phyloP scores from a whole-genome alignment of 176 grass and related monocot species.

The Phragmites australis region DNA sequence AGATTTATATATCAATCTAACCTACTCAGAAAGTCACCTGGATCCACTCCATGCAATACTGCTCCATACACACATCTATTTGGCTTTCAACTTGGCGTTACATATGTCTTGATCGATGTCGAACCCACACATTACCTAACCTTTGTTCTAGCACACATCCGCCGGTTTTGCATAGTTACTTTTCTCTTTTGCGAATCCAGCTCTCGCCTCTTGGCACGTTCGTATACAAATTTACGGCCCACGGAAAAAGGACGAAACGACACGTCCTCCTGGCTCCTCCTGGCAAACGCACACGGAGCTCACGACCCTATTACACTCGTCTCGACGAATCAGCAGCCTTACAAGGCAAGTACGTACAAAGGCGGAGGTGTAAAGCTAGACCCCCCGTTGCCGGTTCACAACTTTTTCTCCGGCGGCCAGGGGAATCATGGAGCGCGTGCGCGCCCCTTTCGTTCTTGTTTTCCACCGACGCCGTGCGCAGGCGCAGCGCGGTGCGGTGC shows the following conservation, averaged over 20 bases:
- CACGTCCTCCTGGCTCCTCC: neutral
- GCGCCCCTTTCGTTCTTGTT: neutral
- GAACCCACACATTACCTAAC: too few relatives aligned
- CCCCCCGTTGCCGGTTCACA: neutral
- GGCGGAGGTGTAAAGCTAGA: neutral
- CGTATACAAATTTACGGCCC: too few relatives aligned
- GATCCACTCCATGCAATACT: neutral
- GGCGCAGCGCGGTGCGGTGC: neutral
- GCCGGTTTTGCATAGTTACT: too few relatives aligned
- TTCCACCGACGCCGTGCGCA: neutral
- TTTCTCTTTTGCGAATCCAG: too few relatives aligned
- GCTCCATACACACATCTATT: too few relatives aligned
- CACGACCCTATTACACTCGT: too few relatives aligned
- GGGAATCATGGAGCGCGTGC: neutral
- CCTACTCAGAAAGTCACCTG: neutral
- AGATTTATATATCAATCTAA: neutral
- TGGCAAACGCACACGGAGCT: neutral
- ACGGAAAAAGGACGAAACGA: too few relatives aligned
- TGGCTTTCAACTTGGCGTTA: too few relatives aligned
- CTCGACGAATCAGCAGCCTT: neutral
- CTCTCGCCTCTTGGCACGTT: too few relatives aligned
- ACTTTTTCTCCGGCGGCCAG: neutral
- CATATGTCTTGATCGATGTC: too few relatives aligned
- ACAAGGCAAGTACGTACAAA: slow-evolving; percentile 21
- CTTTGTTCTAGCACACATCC: too few relatives aligned